Conservation (phyloP, 139 green algal genomes). For the Coelastrella sp. region DNA sequence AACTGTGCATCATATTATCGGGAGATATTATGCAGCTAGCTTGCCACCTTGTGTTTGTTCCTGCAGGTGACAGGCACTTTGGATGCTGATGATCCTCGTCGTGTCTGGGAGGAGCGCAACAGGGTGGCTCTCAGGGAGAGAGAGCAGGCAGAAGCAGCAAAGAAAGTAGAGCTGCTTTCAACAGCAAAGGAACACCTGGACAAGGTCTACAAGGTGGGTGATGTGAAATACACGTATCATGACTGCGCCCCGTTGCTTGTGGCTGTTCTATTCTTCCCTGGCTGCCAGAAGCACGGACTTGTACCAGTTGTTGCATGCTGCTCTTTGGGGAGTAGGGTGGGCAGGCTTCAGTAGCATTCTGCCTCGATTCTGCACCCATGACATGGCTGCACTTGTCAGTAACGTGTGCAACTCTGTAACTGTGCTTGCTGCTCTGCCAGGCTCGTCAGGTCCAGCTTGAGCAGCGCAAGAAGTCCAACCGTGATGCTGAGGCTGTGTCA, state of each 20-base stretch:
- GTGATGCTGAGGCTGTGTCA: constrained; percentile 36
- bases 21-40: background rate
- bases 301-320: too few relatives aligned
- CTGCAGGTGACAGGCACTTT: background rate
- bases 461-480: constrained; percentile 38
- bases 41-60: background rate
- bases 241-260: too few relatives aligned
- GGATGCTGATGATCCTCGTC: constrained; percentile 38
- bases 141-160: constrained; percentile 27
- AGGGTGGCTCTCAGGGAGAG: background rate
- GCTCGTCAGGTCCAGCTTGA: constrained; percentile 34
- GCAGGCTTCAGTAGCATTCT: too few relatives aligned
- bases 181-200: constrained; percentile 42
- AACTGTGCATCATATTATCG: background rate
- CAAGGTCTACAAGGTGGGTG: constrained; percentile 42
- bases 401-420: too few relatives aligned
- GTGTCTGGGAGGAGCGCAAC: constrained; percentile 9
- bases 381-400: too few relatives aligned
- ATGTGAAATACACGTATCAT: too few relatives aligned
- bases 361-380: too few relatives aligned
- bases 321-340: too few relatives aligned
- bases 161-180: constrained; percentile 43
- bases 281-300: too few relatives aligned
- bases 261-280: too few relatives aligned
- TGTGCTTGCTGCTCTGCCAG: background rate